Base-by-base conservation (phyloP, 2,329 filamentous ascomycete genomes). In the Bipolaris cookei region DNA sequence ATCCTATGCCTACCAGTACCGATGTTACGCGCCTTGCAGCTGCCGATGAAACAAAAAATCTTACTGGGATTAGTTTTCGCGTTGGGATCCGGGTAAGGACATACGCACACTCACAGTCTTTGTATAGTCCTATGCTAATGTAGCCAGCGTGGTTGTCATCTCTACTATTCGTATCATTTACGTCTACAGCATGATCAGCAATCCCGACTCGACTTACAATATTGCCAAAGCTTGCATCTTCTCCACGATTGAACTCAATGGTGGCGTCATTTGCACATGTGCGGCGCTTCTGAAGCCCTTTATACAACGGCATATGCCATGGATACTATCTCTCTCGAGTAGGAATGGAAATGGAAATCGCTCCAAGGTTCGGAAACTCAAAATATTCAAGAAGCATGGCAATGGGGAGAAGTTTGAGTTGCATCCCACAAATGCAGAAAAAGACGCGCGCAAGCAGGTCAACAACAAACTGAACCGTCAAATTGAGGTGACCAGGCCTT, bases 1-100 rank as follows among this genome's bases (percentile, higher is more conserved):
- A 71, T 76, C n/a, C 61, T 72, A 4, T 48, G 70, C 1, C 52
- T 77, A 3, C 75, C 75, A 18, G 41, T 67, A 41, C 59, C 56
- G 2, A 64, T 64, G 61, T 20, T 68, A 39, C 50, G 44, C 42
- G 61, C 60, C 23, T 55, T 76, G 25, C 63, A 69, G n/a, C 60
- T 75, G 18, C 59, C 59, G n/a, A 16, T 42, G 18, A 59, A 58
- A n/a, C 67, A 74, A 49, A 75, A 73, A 54, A 23, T 67, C 16
- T 58, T 74, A 8, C 61, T 75, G 8, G 62, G 56, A n/a, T 47
- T 66, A 14, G 61, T 74, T 8, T 75, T 75, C 54, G 58, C 64
- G 7, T 55, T 75, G 6, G 72, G 72, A 25, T 64, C 64, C 47
- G 61, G 58, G 64, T 67, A 58, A 39, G 50, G 23, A 20, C 21